These are phyloP conservation scores for Hamigera avellanea DNA, from an alignment of 495 filamentous ascomycete genomes.

Conservation along the genomic window DNA sequence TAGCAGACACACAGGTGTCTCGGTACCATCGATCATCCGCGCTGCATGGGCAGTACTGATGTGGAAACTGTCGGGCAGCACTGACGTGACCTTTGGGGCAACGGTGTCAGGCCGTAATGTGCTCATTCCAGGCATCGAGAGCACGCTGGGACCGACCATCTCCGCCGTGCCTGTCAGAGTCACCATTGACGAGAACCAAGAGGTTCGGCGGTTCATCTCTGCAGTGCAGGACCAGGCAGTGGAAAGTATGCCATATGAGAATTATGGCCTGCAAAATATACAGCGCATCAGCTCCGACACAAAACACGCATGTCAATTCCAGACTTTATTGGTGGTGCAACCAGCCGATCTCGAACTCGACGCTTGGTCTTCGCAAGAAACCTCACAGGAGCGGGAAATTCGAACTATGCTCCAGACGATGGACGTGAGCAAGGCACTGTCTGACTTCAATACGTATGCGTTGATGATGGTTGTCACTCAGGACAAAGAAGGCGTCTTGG, in stretches of 20 bases:
- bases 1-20: conserved; percentile 7
- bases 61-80: conserved; percentile 11
- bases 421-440: no score
- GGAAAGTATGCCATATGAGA: conserved; percentile 29
- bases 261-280: conserved; percentile 40
- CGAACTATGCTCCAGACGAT: no score
- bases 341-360: no score
- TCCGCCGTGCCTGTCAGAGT: conserved; percentile 41
- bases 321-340: conserved; percentile 38
- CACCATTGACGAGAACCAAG: conserved; percentile 8
- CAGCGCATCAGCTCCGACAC: conserved; percentile 35
- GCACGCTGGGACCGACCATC: conserved; percentile 29
- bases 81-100: conserved; percentile 25
- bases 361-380: no score
- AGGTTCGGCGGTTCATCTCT: conserved; percentile 22
- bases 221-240: conserved; percentile 22
- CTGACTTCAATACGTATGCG: conserved; percentile 5
- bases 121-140: conserved; percentile 17
- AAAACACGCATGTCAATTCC: conserved; percentile 39
- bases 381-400: no score
- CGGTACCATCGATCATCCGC: conserved; percentile 16
- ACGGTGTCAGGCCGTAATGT: conserved; percentile 24
- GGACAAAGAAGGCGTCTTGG: neutral
- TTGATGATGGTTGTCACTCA: conserved; percentile 1
- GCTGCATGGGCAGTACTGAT: conserved; percentile 27